Evolutionary conservation across 164 flowering plant genomes (phyloP), one percentile per base, ranked within the genome.

Genomic region (Berberis vulgaris): DNA sequence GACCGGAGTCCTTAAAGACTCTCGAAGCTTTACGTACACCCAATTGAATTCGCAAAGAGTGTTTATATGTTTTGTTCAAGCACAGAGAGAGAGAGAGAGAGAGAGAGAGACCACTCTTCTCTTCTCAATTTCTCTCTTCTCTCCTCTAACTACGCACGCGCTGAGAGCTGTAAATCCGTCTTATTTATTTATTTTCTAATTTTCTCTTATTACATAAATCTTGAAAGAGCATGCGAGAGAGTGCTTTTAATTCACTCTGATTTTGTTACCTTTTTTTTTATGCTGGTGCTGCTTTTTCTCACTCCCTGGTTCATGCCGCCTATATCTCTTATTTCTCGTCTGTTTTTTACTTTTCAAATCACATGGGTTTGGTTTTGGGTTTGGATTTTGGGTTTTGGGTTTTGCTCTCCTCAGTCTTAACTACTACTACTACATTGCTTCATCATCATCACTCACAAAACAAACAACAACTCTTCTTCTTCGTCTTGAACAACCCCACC

Each of bases 281-380:
- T 38, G 5, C n/a, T 8, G 49, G 5, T 57, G 60, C 52, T 44
- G n/a, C 43, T 49, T 4, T 59, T 41, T 55, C 61, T 59, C 61
- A 3, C 61, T 59, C 53, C 61, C 62, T 60, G 59, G 68, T 63
- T 72, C 55, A 59, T 64, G 75, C 69, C 72, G 49, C 43, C 41
- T 2, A 53, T 49, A 44, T 62, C 62, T 61, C 65, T 41, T 61
- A 61, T 50, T 49, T 11, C 66, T 59, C 57, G 62, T 55, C 65
- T 26, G 26, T 45, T 52, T 57, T 67, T 57, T 64, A 45, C 61
- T 68, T 56, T 41, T 42, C 46, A 60, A 49, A 61, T 65, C 61
- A 59, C 26, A 26, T 26, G 26, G 26, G 55, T 63, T 45, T 57
- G 65, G 60, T 52, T n/a, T 26, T 26, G 5, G 7, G 2, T 7